phyloP scores from a whole-genome alignment of 352 stramenopile species.

The Phytophthora capsici region DNA sequence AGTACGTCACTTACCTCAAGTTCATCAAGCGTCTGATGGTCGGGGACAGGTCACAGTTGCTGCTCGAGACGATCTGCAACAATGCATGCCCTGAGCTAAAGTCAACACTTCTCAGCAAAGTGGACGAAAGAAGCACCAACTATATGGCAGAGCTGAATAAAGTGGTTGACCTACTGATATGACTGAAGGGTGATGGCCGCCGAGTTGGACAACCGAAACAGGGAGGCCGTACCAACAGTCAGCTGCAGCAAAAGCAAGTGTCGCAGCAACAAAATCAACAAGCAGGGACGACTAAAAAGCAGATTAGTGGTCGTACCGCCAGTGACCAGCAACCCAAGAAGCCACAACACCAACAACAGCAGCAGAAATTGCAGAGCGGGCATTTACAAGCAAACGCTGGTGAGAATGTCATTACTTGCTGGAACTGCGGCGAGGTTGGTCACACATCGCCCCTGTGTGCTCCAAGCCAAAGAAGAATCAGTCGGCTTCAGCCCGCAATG shows the following conservation, averaged over 20 bases:
- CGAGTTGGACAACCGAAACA: not conserved
- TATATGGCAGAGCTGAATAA: not conserved
- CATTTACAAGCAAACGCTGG: too few relatives aligned
- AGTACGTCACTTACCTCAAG: too few relatives aligned
- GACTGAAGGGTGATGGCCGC: not conserved
- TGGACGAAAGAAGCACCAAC: too few relatives aligned
- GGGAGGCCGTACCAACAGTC: not conserved
- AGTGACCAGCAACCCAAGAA: too few relatives aligned
- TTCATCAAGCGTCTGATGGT: too few relatives aligned
- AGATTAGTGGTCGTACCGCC: too few relatives aligned
- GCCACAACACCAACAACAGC: too few relatives aligned
- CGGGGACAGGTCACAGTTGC: too few relatives aligned
- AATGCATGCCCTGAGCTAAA: too few relatives aligned
- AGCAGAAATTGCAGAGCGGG: too few relatives aligned
- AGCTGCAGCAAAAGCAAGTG: not conserved
- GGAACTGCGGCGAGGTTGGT: not conserved
- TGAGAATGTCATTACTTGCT: not conserved
- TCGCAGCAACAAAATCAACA: not conserved
- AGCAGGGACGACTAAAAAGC: not conserved
- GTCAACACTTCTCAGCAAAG: too few relatives aligned
- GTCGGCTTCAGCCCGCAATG: not conserved
- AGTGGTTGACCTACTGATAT: not conserved
- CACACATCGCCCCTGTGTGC: not conserved
- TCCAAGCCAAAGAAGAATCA: not conserved
- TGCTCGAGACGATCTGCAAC: too few relatives aligned